Conservation (phyloP, 106 monocot species). For the Agapanthus africanus region DNA sequence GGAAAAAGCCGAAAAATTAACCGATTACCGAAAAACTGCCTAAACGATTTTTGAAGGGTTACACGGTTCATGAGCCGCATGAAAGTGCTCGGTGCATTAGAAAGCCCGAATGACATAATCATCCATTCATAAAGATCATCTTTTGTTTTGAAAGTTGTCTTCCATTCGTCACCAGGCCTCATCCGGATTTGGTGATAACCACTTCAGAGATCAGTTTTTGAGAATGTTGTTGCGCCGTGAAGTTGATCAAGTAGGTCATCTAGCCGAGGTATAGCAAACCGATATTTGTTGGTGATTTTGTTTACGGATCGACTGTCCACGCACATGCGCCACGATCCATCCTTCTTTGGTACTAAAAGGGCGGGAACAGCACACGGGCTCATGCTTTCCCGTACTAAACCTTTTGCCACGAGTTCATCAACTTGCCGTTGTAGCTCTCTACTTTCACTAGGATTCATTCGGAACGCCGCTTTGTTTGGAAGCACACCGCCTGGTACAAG, state of each 20-base stretch:
- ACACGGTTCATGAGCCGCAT: slow-evolving; percentile 3
- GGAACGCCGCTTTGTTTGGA: neutral
- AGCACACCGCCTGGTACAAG: neutral
- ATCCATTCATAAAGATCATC: slow-evolving; percentile 7
- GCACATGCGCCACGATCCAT: slow-evolving; percentile 6
- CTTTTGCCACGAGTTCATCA: neutral
- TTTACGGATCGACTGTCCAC: slow-evolving; percentile 10
- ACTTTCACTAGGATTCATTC: neutral
- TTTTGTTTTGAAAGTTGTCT: neutral
- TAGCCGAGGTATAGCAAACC: slow-evolving; percentile 3
- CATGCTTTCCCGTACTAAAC: neutral
- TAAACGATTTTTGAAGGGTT: too few relatives aligned
- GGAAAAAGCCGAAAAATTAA: too few relatives aligned
- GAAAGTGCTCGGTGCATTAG: slow-evolving; percentile 10
- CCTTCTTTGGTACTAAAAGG: slow-evolving; percentile 8
- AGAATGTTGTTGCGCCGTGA: neutral
- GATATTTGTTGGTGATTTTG: slow-evolving; percentile 10
- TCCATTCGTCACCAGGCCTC: slow-evolving; percentile 11
- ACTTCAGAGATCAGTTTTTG: slow-evolving; percentile 1
- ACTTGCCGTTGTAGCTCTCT: slow-evolving; percentile 6
- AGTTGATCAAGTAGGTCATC: slow-evolving; percentile 3
- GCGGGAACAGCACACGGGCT: slow-evolving; percentile 1
- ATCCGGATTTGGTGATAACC: slow-evolving; percentile 13
- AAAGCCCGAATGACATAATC: slow-evolving; percentile 2
- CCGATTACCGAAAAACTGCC: too few relatives aligned